These are phyloP conservation scores for Echites panduratus DNA, from an alignment of 257 asterid species.

Conservation along the genomic window DNA sequence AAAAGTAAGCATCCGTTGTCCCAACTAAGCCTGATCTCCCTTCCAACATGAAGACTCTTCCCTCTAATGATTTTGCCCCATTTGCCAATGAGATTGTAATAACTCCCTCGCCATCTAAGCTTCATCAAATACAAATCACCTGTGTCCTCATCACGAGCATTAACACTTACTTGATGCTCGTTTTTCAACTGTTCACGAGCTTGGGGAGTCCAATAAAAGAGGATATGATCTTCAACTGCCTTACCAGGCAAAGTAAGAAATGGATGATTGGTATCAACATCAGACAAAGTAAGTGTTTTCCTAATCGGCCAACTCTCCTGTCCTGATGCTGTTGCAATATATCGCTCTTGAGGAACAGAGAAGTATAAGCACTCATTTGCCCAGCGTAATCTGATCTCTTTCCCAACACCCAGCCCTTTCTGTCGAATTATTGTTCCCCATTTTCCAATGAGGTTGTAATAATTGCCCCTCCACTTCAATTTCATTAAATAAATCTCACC, in stretches of 20 bases:
- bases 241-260: constrained; percentile 83
- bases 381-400: constrained; percentile 68
- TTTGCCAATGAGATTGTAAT: constrained; percentile 75
- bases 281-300: constrained; percentile 72
- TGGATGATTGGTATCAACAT: constrained; percentile 82
- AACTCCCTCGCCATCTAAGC: constrained; percentile 73
- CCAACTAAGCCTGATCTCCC: constrained; percentile 68
- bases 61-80: constrained; percentile 81
- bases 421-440: constrained; percentile 70
- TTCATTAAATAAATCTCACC: constrained; percentile 71
- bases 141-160: constrained; percentile 71
- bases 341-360: constrained; percentile 61
- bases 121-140: constrained; percentile 67
- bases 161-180: constrained; percentile 61
- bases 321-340: constrained; percentile 41
- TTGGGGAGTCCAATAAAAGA: constrained; percentile 58
- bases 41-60: constrained; percentile 60
- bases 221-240: constrained; percentile 74
- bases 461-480: constrained; percentile 72
- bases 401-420: constrained; percentile 71
- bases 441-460: constrained; percentile 65
- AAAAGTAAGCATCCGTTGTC: constrained; percentile 62
- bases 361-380: constrained; percentile 59
- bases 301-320: constrained; percentile 71
- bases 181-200: constrained; percentile 61